Percentiles rank a stretch among this genome's conserved stretches.
These are phyloP conservation scores for Euphrasia confusa DNA, from an alignment of 257 asterid genomes.

Conservation along the genomic window DNA sequence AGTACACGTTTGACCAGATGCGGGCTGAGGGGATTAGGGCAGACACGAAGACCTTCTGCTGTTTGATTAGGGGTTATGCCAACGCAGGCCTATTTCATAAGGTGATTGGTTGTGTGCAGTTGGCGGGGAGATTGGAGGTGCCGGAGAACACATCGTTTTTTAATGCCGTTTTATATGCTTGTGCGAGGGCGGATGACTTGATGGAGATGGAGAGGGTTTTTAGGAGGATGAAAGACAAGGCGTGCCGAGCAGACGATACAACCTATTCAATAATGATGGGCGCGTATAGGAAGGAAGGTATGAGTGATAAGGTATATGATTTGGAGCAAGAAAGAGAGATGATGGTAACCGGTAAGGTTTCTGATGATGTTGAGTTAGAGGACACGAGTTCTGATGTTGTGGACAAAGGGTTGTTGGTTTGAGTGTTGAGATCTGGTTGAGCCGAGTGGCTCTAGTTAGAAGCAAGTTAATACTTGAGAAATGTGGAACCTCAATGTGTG, in stretches of 20 bases:
- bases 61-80: slow-evolving; percentile 81
- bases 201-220: slow-evolving; percentile 93
- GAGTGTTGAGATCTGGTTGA: neutral
- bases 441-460: slow-evolving; percentile 8
- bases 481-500: neutral
- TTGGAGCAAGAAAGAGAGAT: slow-evolving; percentile 61
- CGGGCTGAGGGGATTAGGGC: slow-evolving; percentile 71
- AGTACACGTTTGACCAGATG: slow-evolving; percentile 78
- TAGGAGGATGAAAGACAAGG: slow-evolving; percentile 73
- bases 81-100: slow-evolving; percentile 76
- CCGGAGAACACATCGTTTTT: slow-evolving; percentile 82
- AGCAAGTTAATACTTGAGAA: slow-evolving; percentile 5
- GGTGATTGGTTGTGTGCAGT: slow-evolving; percentile 64
- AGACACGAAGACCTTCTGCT: slow-evolving; percentile 84
- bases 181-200: slow-evolving; percentile 75
- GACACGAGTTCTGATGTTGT: slow-evolving; percentile 16
- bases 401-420: slow-evolving; percentile 1
- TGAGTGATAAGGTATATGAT: slow-evolving; percentile 69
- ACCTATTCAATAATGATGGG: slow-evolving; percentile 73
- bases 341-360: slow-evolving; percentile 21
- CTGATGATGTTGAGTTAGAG: slow-evolving; percentile 27
- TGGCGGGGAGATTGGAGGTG: slow-evolving; percentile 79
- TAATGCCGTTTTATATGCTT: slow-evolving; percentile 74
- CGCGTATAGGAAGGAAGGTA: slow-evolving; percentile 75
- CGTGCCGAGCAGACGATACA: slow-evolving; percentile 56